Evolutionary conservation across 2,329 filamentous ascomycete genomes (phyloP).

Genomic region (Ramichloridium luteum): DNA sequence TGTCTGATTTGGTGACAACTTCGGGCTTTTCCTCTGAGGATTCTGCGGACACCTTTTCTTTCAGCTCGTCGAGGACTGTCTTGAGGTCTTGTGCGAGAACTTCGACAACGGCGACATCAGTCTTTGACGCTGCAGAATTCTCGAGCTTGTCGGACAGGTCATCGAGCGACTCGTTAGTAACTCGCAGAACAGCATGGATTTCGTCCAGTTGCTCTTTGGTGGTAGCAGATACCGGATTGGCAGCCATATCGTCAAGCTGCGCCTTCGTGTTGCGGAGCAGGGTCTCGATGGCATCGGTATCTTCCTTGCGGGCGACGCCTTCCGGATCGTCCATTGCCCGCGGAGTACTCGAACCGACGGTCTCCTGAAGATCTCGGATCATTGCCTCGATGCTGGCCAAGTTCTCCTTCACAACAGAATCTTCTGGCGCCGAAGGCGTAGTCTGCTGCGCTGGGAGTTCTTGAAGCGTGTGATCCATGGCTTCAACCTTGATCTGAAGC

Average conservation of each 20-base stretch:
- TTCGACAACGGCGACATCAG: conserved; percentile 67
- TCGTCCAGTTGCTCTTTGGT: conserved; percentile 48
- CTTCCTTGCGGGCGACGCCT: conserved; percentile 59
- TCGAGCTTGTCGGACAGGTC: conserved; percentile 56
- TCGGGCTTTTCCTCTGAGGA: conserved; percentile 37
- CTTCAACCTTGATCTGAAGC: conserved; percentile 72
- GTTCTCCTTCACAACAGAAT: conserved; percentile 40
- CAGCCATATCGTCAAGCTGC: conserved; percentile 68
- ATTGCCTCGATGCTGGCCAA: conserved; percentile 34
- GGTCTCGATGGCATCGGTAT: conserved; percentile 82
- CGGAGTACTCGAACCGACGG: conserved; percentile 41
- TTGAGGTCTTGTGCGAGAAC: conserved; percentile 68
- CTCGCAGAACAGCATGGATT: conserved; percentile 56
- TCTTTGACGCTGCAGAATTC: conserved; percentile 56
- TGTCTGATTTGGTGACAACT: conserved; percentile 65
- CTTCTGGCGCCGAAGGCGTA: conserved; percentile 21
- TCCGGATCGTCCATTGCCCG: conserved; percentile 28
- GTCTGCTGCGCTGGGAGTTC: conserved; percentile 34
- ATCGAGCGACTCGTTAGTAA: conserved; percentile 62
- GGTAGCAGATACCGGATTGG: conserved; percentile 25
- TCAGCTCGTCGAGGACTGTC: conserved; percentile 57
- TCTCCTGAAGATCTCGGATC: conserved; percentile 46
- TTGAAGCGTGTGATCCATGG: conserved; percentile 47
- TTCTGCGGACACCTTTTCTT: conserved; percentile 25
- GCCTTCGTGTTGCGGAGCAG: conserved; percentile 82